Base-by-base conservation (phyloP, 1,284 basidiomycete species). In the Apiotrichum montevideense region DNA sequence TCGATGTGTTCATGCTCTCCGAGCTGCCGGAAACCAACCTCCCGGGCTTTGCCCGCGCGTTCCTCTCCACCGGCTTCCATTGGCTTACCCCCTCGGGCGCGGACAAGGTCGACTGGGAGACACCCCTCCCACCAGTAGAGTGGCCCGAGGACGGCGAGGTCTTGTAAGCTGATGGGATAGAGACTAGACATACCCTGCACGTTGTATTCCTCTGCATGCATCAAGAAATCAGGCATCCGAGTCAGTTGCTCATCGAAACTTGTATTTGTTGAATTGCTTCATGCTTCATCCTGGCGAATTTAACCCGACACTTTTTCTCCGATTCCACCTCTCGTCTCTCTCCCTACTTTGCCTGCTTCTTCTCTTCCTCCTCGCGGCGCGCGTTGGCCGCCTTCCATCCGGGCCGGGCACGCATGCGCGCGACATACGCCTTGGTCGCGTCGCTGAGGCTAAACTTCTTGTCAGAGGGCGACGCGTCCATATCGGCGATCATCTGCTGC, bases 11-110 rank as follows among this genome's bases (percentile, higher is more conserved):
- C 6, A 57, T 62, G 21, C 46, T 73, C 11, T 56, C 62, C 8
- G 54, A 55, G 3, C 56, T 75, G 46, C 70, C 72, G 7, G 73
- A 75, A 48, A 73, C 71, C 3, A 68, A 73, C 49, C 56, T 75
- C 8, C 67, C 73, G 6, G 73, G 73, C 10, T 74, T 75, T 48
- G 73, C 72, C 2, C 55, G 72, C 39, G 69, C 73, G 1, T 75
- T 74, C 61, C 54, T 73, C n/a, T 70, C 67, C 11, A 59, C 68
- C 1, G 61, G 63, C 13, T 69, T 75, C 47, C 71, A 73, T 52
- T 73, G 69, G 67, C 40, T 74, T 6, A 57, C 64, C 5, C 21
- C 45, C 3, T 64, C 63, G 3, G 52, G 11, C n/a, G 56, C 51
- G 0, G 46, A 11, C 15, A 45, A 42, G 13, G 63, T 75, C 3